A percentile compares a stretch with the other conserved stretches of the same genome.
Evolutionary conservation across 2,329 filamentous ascomycete species (phyloP).

Genomic region (Aspergillus pseudonomiae): DNA sequence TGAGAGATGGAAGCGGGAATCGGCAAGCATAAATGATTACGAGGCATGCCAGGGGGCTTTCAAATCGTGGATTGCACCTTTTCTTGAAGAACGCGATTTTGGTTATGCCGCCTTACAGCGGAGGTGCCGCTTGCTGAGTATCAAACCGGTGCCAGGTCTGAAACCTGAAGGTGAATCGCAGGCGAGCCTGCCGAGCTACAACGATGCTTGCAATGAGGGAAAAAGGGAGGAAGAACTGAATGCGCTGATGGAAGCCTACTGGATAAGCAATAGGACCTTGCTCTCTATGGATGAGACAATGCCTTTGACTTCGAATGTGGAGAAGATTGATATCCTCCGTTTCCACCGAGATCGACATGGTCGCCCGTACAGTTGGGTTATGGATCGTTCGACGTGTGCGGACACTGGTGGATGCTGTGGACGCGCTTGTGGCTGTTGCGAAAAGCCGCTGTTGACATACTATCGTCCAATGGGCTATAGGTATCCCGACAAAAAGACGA

Average conservation of each 20-base stretch:
- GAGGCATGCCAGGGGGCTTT: neutral
- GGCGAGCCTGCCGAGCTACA: neutral
- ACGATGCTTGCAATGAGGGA: neutral
- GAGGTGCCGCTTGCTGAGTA: neutral
- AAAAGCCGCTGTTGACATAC: neutral
- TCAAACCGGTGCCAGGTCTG: neutral
- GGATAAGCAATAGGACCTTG: neutral
- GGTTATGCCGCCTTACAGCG: neutral
- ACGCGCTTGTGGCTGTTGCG: neutral
- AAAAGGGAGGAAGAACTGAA: neutral
- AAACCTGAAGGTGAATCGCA: neutral
- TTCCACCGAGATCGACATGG: neutral
- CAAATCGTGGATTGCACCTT: neutral
- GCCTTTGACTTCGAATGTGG: neutral
- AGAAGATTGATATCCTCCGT: neutral
- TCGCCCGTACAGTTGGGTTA: neutral
- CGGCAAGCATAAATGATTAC: rapidly evolving
- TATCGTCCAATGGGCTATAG: neutral
- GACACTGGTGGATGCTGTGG: neutral
- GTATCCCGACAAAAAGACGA: neutral
- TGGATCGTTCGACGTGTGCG: neutral
- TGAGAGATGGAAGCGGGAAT: neutral
- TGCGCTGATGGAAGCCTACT: neutral
- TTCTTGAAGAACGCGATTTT: neutral
- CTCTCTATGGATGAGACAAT: neutral